These are phyloP conservation scores for Pleurotus eryngii DNA, from an alignment of 768 basidiomycete genomes.

Conservation along the genomic window DNA sequence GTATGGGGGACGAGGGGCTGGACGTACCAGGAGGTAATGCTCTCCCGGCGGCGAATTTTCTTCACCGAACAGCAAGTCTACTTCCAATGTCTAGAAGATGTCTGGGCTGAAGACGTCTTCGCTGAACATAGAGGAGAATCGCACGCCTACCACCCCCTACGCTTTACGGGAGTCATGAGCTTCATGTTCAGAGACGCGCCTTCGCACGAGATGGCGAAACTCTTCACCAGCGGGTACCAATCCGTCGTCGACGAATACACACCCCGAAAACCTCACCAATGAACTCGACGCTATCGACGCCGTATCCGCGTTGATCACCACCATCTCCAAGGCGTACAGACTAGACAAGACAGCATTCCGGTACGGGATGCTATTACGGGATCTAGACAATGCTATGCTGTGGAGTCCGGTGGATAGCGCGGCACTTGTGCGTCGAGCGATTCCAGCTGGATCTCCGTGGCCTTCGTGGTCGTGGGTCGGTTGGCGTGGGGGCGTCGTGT, in stretches of 20 bases:
- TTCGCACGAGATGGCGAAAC: not conserved
- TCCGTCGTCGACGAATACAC: not conserved
- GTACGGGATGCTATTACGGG: not conserved
- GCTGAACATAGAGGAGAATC: not conserved
- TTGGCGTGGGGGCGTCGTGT: not conserved
- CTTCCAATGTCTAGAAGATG: not conserved
- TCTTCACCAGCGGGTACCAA: not conserved
- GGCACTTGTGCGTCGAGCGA: not conserved
- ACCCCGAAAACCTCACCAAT: not conserved
- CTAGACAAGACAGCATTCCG: not conserved
- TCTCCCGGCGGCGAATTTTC: not conserved
- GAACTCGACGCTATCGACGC: slow-evolving; percentile 1
- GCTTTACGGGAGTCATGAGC: not conserved
- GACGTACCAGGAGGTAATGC: slow-evolving; percentile 3
- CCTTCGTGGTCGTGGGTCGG: slow-evolving; percentile 7
- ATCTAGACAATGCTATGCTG: not conserved
- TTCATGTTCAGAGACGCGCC: not conserved
- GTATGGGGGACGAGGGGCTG: not conserved
- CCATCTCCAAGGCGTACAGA: slow-evolving; percentile 1
- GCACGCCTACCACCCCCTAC: not conserved
- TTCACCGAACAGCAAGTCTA: not conserved
- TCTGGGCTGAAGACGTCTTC: not conserved
- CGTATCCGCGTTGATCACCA: not conserved
- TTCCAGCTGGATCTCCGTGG: not conserved
- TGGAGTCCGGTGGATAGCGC: not conserved